phyloP scores from a whole-genome alignment of 2,329 filamentous ascomycete genomes.

The Fusarium scirpi region DNA sequence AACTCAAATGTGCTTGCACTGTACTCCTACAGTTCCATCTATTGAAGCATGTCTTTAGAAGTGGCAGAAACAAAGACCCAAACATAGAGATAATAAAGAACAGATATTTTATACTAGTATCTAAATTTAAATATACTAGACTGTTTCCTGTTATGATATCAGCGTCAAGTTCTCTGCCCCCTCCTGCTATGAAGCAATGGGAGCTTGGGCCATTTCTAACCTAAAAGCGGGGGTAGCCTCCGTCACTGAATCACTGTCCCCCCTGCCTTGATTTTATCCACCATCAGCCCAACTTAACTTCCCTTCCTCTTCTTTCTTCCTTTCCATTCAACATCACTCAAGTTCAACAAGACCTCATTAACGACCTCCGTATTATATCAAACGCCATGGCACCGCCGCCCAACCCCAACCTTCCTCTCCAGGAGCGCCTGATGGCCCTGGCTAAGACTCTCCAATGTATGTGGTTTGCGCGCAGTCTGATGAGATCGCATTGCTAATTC shows the following conservation, averaged over 20 bases:
- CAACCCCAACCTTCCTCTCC: slow-evolving; percentile 74
- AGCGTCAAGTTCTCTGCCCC: not conserved
- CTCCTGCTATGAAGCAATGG: not conserved
- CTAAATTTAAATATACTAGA: not conserved
- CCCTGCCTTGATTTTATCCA: slow-evolving; percentile 38
- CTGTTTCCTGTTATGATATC: slow-evolving; percentile 5
- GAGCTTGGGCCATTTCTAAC: slow-evolving; percentile 32
- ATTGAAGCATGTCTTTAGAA: not conserved
- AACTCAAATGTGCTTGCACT: not conserved
- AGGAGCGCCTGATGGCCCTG: slow-evolving; percentile 79
- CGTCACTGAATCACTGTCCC: slow-evolving; percentile 38
- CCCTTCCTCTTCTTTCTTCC: slow-evolving; percentile 24
- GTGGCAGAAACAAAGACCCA: not conserved
- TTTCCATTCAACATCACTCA: slow-evolving; percentile 29
- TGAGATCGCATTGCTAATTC: slow-evolving; percentile 41
- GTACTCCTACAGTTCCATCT: not conserved
- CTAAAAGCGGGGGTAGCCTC: slow-evolving; percentile 35
- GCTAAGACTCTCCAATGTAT: slow-evolving; percentile 93
- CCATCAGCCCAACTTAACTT: slow-evolving; percentile 29
- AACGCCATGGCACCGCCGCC: slow-evolving; percentile 77
- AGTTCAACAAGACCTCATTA: not conserved
- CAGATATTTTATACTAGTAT: not conserved
- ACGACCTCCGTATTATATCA: slow-evolving; percentile 7
- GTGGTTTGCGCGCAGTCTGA: slow-evolving; percentile 51
- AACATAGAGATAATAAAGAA: not conserved